phyloP scores from a whole-genome alignment of 1,139 yeast genomes.

The Debaryomycetaceae sp. region DNA sequence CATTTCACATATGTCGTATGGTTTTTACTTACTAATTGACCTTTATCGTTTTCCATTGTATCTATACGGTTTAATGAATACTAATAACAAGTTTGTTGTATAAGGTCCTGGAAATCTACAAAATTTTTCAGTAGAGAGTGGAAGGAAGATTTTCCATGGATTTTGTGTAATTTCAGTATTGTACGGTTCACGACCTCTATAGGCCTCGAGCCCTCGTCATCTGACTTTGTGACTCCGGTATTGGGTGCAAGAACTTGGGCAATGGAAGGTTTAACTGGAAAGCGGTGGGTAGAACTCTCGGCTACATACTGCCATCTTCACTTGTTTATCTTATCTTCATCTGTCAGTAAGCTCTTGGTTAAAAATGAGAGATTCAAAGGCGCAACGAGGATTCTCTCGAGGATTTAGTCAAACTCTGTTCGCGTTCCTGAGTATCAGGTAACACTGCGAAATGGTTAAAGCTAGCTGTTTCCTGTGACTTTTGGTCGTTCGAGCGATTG shows the following conservation, averaged over 20 bases:
- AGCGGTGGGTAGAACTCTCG: too few species aligned
- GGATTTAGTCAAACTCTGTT: too few species aligned
- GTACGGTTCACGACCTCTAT: not conserved
- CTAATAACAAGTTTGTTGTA: not conserved
- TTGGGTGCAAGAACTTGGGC: not conserved
- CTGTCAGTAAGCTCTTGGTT: too few species aligned
- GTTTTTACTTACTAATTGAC: conserved; percentile 85
- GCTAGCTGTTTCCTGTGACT: too few species aligned
- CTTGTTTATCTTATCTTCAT: too few species aligned
- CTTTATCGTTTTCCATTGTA: conserved; percentile 99
- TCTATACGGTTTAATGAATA: conserved; percentile 14
- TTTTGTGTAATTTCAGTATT: conserved; percentile 1
- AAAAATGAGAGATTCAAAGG: too few species aligned
- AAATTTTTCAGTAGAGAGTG: conserved; percentile 3
- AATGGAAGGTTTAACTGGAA: too few species aligned
- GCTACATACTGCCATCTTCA: too few species aligned
- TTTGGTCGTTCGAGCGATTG: too few species aligned
- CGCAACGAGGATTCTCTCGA: too few species aligned
- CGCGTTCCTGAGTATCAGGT: too few species aligned
- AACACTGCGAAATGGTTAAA: too few species aligned
- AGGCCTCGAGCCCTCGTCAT: not conserved
- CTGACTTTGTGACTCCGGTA: not conserved
- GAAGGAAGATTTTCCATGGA: not conserved
- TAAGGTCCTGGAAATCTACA: not conserved
- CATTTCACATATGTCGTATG: not conserved